Percentiles rank a stretch among this genome's conserved stretches.
Evolutionary conservation across 306 rosid species (phyloP).

Genomic region (Rosa lucieae): DNA sequence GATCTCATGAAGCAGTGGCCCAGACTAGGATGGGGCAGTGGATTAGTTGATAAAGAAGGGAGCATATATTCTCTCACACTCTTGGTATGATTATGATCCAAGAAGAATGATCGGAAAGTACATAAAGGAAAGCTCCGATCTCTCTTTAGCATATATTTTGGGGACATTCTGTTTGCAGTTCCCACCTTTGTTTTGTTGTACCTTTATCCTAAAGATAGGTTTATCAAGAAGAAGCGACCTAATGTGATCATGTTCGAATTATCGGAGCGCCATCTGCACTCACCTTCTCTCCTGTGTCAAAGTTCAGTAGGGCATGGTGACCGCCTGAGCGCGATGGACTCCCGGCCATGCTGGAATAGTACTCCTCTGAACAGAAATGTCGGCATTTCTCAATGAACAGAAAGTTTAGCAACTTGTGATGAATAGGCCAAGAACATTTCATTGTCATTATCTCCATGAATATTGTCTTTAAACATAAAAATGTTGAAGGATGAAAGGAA

Average conservation of each 20-base stretch:
- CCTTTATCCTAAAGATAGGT: slow-evolving; percentile 18
- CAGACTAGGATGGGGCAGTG: not conserved
- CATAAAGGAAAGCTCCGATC: slow-evolving; percentile 42
- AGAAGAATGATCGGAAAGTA: slow-evolving; percentile 47
- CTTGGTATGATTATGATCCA: slow-evolving; percentile 42
- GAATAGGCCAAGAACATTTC: not conserved
- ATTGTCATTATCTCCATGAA: not conserved
- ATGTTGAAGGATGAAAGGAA: slow-evolving; percentile 1
- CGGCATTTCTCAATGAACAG: not conserved
- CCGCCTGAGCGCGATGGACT: not conserved
- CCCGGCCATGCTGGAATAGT: not conserved
- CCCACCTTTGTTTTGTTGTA: slow-evolving; percentile 38
- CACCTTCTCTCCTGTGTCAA: not conserved
- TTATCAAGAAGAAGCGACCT: not conserved
- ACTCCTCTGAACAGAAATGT: not conserved
- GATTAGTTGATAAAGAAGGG: slow-evolving; percentile 35
- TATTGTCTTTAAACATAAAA: not conserved
- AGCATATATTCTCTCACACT: slow-evolving; percentile 53
- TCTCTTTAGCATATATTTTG: slow-evolving; percentile 56
- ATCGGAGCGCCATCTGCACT: not conserved
- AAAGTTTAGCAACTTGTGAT: not conserved
- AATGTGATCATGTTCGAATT: not conserved
- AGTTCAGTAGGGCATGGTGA: not conserved
- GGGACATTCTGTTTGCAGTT: slow-evolving; percentile 75
- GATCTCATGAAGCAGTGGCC: not conserved